These are phyloP conservation scores for Telfairia occidentalis DNA, from an alignment of 331 rosid genomes.

Conservation along the genomic window DNA sequence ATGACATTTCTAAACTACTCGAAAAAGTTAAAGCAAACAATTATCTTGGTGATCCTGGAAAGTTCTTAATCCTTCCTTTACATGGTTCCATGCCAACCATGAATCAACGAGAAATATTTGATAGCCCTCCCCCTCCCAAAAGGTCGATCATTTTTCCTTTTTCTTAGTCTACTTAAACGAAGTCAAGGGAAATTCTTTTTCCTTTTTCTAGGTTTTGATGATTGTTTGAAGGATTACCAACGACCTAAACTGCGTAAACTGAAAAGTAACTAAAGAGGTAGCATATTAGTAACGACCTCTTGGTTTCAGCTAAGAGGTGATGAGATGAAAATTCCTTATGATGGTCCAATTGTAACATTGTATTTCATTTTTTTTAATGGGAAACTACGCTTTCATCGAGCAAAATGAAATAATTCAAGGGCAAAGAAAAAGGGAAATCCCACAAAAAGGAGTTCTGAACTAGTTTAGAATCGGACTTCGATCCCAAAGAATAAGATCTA, in stretches of 20 bases:
- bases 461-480: too few relatives aligned
- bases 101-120: slow-evolving; percentile 90
- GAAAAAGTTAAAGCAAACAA: slow-evolving; percentile 63
- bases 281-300: neutral
- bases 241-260: neutral
- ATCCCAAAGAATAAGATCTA: too few relatives aligned
- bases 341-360: neutral
- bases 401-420: too few relatives aligned
- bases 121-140: slow-evolving; percentile 68
- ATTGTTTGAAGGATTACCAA: neutral
- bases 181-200: neutral
- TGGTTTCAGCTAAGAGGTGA: neutral
- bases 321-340: neutral
- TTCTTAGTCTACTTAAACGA: neutral
- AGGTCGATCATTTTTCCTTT: slow-evolving; percentile 24
- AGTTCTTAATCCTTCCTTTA: slow-evolving; percentile 63
- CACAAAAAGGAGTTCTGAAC: too few relatives aligned
- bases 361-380: neutral
- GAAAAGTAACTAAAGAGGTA: neutral
- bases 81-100: slow-evolving; percentile 98
- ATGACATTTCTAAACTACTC: slow-evolving; percentile 76
- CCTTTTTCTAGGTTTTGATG: neutral
- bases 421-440: too few relatives aligned
- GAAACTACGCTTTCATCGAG: too few relatives aligned
- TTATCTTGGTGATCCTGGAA: slow-evolving; percentile 65